Base-by-base conservation (phyloP, 2,329 filamentous ascomycete species). In the Trichocomaceae sp. region DNA sequence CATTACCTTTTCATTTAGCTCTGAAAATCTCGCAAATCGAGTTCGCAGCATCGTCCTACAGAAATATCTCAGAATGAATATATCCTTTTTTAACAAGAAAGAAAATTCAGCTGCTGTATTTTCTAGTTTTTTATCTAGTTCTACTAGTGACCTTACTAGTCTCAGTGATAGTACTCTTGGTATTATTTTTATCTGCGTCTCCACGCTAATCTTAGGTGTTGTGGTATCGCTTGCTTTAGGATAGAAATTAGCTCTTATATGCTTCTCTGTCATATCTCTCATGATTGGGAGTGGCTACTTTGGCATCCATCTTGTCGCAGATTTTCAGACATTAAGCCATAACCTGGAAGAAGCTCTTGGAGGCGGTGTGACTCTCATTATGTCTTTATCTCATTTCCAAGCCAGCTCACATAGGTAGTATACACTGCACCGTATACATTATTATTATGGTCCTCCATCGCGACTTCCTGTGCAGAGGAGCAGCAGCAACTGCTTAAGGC, bases 201-300 rank as follows among this genome's bases (percentile, higher is more conserved):
- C 90, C 0, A 97, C 92, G 0, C 79, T 99, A 5, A 67, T 93
- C 46, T 82, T 86, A 1, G 85, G 90, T 9, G 83, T 90, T 50
- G 73, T 81, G 12, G 73, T 95, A 23, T 80, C 85, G 13, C 75
- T 90, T 19, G 79, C 82, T 8, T 82, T 95, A 55, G 89, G 88
- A 2, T 96, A 90, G 90, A 95, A 95, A 70, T 76, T 96, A n/a
- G 86, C 87, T 12, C 79, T 95, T 0, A 89, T 95, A 20, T 92
- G 88, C 62, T 86, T 87, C 54, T 78, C 88, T 2, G 86, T 85
- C 0, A 84, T 95, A 17, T 90, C 90, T 0, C 70, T 95, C 29
- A 78, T 95, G 10, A 75, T 95, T 1, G 84, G 76, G 5, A 92
- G 88, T 65, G 88, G 90, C n/a, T 93, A 90, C 75, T 85, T 90